Evolutionary conservation across 2,329 filamentous ascomycete species (phyloP).

Genomic region (Trichoderma asperellum): DNA sequence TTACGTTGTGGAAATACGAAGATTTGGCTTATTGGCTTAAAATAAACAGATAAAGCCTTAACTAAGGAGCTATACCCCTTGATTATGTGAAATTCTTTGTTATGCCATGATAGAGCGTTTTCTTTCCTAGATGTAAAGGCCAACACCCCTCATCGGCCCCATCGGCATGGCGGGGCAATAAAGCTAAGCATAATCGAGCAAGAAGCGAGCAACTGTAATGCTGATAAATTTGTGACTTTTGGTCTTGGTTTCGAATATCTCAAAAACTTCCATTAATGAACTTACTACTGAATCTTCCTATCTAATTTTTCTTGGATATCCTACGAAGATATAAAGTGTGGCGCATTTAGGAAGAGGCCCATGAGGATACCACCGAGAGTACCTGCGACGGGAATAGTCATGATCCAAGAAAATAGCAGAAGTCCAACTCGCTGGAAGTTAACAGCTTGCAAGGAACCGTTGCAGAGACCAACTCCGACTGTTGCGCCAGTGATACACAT

Average conservation of each 20-base stretch:
- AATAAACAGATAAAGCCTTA: background rate
- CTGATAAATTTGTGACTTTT: background rate
- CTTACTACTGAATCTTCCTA: too few relatives aligned
- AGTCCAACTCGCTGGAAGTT: slow-evolving; percentile 76
- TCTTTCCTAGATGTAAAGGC: background rate
- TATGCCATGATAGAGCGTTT: background rate
- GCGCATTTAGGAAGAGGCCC: slow-evolving; percentile 48
- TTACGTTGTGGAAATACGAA: background rate
- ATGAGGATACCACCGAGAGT: slow-evolving; percentile 48
- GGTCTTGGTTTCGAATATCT: background rate
- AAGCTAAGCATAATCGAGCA: background rate
- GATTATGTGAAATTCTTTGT: background rate
- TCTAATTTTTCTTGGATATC: background rate
- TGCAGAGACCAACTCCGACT: slow-evolving; percentile 77
- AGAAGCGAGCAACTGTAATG: background rate
- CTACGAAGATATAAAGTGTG: slow-evolving; percentile 36
- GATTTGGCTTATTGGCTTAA: background rate
- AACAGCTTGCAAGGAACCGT: slow-evolving; percentile 70
- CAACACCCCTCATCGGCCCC: background rate
- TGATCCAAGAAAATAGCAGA: slow-evolving; percentile 64
- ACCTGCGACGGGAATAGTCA: slow-evolving; percentile 50
- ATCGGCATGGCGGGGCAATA: background rate
- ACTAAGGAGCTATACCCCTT: background rate
- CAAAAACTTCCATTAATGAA: background rate
- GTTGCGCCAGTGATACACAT: slow-evolving; percentile 83